phyloP scores from a whole-genome alignment of 345 rosid species.

The Eucalyptus erythrocorys region DNA sequence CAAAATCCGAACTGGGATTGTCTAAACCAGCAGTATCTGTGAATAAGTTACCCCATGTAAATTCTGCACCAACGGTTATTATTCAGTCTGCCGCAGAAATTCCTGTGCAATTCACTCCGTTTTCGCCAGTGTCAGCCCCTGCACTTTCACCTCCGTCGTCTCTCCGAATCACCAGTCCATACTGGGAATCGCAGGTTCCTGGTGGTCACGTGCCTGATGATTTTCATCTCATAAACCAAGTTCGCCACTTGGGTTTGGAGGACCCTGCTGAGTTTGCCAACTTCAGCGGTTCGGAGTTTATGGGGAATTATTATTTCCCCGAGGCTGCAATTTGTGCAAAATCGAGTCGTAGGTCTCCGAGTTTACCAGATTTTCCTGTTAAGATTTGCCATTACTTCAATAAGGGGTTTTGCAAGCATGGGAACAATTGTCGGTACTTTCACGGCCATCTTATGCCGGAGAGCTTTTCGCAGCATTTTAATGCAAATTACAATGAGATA shows the following conservation, averaged over 20 bases:
- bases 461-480: constrained; percentile 37
- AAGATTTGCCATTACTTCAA: constrained; percentile 81
- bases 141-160: constrained; percentile 23
- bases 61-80: neutral
- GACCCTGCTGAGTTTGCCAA: constrained; percentile 28
- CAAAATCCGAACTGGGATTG: constrained; percentile 48
- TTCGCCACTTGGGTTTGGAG: constrained; percentile 41
- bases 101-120: constrained; percentile 24
- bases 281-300: constrained; percentile 28
- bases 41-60: constrained; percentile 23
- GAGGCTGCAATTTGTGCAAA: constrained; percentile 35
- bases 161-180: constrained; percentile 25
- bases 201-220: constrained; percentile 27
- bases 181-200: constrained; percentile 27
- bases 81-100: constrained; percentile 11
- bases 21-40: constrained; percentile 16
- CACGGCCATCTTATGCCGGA: constrained; percentile 53
- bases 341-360: constrained; percentile 57
- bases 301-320: constrained; percentile 25
- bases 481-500: constrained; percentile 17
- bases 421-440: constrained; percentile 70
- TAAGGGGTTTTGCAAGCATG: constrained; percentile 90
- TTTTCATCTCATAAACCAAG: constrained; percentile 12
- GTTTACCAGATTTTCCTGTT: constrained; percentile 77
- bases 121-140: constrained; percentile 6